phyloP scores from a whole-genome alignment of 305 asterid genomes.

The Salvia sclarea region DNA sequence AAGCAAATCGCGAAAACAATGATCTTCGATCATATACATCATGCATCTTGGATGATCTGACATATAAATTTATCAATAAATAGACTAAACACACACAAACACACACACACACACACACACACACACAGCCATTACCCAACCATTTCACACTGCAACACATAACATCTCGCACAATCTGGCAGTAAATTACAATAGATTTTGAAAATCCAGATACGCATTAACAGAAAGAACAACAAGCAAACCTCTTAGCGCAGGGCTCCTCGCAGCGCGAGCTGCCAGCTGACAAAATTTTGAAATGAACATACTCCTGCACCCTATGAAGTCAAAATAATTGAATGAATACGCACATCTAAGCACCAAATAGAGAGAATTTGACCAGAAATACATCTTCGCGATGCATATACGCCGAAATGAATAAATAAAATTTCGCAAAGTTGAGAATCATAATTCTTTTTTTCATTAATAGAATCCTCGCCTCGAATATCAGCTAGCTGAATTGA shows the following conservation, averaged over 20 bases:
- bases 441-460: background rate
- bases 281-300: conserved; percentile 49
- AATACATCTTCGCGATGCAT: background rate
- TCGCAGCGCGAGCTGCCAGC: conserved; percentile 43
- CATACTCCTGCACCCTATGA: conserved; percentile 37
- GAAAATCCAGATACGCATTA: background rate
- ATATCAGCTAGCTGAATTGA: background rate
- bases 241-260: conserved; percentile 45
- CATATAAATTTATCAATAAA: background rate
- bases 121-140: background rate
- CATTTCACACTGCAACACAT: background rate
- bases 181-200: background rate
- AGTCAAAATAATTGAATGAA: background rate
- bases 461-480: background rate
- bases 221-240: conserved; percentile 19
- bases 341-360: background rate
- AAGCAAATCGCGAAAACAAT: background rate
- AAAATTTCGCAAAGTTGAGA: background rate
- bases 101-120: background rate
- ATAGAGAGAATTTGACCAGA: background rate
- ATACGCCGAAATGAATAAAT: background rate
- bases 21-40: background rate
- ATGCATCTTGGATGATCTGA: background rate
- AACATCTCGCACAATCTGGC: background rate
- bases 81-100: no score